These are phyloP conservation scores for Lignosus rhinocerotis DNA, from an alignment of 1,284 basidiomycete genomes.

Conservation along the genomic window DNA sequence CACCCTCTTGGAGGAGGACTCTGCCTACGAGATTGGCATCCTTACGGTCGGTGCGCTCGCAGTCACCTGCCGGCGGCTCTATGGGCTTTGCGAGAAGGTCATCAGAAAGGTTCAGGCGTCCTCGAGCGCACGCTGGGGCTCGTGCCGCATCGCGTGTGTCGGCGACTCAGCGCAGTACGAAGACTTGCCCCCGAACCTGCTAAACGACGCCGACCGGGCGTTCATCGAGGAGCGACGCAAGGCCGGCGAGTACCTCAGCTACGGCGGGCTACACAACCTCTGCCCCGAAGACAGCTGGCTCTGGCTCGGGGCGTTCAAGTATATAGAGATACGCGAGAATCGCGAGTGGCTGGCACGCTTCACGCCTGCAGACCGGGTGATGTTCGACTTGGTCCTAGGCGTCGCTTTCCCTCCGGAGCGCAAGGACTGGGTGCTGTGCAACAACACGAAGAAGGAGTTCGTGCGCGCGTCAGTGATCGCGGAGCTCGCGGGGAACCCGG, in stretches of 20 bases:
- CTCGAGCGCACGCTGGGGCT: neutral
- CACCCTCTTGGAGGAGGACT: neutral
- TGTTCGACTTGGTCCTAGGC: neutral
- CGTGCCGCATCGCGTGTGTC: conserved; percentile 3
- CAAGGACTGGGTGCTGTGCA: conserved; percentile 10
- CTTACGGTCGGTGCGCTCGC: neutral
- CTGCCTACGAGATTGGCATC: neutral
- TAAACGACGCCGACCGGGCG: neutral
- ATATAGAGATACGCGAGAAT: too few species aligned
- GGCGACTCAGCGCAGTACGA: neutral
- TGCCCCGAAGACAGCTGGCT: too few species aligned
- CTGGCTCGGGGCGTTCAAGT: neutral
- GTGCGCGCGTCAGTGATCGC: conserved; percentile 8
- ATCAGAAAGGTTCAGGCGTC: neutral
- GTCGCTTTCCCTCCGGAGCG: neutral
- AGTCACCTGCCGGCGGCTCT: neutral
- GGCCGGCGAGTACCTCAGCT: neutral
- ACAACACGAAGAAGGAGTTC: conserved; percentile 6
- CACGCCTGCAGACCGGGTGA: neutral
- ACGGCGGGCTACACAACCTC: neutral
- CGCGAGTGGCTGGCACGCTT: neutral
- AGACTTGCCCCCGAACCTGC: neutral
- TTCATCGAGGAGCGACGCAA: neutral
- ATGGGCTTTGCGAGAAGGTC: neutral
- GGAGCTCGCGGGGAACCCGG: neutral